Conservation (phyloP, 2,329 filamentous ascomycete species). For the Juglanconis oblonga region DNA sequence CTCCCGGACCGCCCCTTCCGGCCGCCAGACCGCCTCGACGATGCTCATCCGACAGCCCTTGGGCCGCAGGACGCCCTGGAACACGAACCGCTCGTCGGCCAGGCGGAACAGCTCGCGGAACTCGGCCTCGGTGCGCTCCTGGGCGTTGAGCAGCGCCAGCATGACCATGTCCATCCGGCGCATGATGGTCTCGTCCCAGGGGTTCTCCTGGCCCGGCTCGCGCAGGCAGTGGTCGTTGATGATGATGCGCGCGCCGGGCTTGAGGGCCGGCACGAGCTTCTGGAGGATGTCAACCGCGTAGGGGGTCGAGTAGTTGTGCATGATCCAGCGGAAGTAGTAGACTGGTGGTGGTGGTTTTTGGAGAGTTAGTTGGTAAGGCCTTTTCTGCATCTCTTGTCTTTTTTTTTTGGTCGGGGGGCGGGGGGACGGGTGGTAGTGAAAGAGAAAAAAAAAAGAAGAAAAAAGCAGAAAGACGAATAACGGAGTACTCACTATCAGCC, state of each 20-base stretch:
- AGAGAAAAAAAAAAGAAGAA: background rate
- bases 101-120: conserved; percentile 39
- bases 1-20: conserved; percentile 1
- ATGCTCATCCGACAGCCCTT: conserved; percentile 33
- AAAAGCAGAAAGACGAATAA: background rate
- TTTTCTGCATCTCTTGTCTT: too few species aligned
- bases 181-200: conserved; percentile 37
- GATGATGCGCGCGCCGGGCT: conserved; percentile 48
- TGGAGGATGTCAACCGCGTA: conserved; percentile 47
- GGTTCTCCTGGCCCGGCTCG: conserved; percentile 29
- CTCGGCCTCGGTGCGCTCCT: conserved; percentile 41
- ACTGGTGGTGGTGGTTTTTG: conserved; percentile 29
- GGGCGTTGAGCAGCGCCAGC: conserved; percentile 40
- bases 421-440: background rate
- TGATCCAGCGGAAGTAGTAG: conserved; percentile 58
- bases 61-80: conserved; percentile 28
- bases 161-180: conserved; percentile 42
- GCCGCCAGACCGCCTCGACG: conserved; percentile 33
- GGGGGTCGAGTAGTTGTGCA: conserved; percentile 60
- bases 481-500: conserved; percentile 43
- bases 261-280: conserved; percentile 51
- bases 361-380: too few species aligned
- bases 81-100: conserved; percentile 36
- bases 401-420: too few species aligned
- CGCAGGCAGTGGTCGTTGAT: conserved; percentile 39